These are phyloP conservation scores for Alternaria hordeiaustralica DNA, from an alignment of 2,329 filamentous ascomycete species.

Conservation along the genomic window DNA sequence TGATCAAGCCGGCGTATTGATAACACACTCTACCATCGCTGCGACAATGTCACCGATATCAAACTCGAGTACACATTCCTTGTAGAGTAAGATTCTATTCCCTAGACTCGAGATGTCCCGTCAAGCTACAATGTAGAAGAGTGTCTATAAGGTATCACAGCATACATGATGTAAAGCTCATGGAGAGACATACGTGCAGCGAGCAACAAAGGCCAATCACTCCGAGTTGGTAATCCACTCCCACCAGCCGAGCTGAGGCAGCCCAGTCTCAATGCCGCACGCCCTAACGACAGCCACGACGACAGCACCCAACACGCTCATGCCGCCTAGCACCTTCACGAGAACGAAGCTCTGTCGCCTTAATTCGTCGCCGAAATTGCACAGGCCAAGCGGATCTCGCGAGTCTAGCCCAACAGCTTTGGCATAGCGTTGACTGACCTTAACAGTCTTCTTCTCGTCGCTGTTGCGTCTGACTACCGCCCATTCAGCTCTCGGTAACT, in stretches of 20 bases:
- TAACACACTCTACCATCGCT: background rate
- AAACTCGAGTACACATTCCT: background rate
- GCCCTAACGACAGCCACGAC: slow-evolving; percentile 57
- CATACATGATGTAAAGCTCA: background rate
- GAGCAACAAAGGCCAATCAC: background rate
- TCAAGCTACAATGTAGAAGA: background rate
- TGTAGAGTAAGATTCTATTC: background rate
- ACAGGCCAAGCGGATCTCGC: slow-evolving; percentile 80
- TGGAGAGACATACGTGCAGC: background rate
- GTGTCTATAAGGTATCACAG: background rate
- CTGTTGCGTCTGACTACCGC: slow-evolving; percentile 37
- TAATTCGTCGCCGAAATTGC: slow-evolving; percentile 72
- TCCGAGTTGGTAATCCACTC: slow-evolving; percentile 24
- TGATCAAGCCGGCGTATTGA: background rate
- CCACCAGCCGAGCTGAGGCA: slow-evolving; percentile 39
- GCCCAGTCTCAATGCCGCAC: slow-evolving; percentile 39
- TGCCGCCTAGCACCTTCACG: slow-evolving; percentile 75
- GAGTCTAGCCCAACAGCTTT: slow-evolving; percentile 53
- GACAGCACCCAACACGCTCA: slow-evolving; percentile 76
- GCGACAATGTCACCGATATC: background rate
- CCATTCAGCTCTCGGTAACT: slow-evolving; percentile 42
- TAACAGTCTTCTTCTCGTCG: slow-evolving; percentile 36
- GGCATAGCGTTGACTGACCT: slow-evolving; percentile 27
- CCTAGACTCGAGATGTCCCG: background rate
- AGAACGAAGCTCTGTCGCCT: slow-evolving; percentile 70